Conservation (phyloP, 495 filamentous ascomycete genomes). For the Xylaria telfairii region DNA sequence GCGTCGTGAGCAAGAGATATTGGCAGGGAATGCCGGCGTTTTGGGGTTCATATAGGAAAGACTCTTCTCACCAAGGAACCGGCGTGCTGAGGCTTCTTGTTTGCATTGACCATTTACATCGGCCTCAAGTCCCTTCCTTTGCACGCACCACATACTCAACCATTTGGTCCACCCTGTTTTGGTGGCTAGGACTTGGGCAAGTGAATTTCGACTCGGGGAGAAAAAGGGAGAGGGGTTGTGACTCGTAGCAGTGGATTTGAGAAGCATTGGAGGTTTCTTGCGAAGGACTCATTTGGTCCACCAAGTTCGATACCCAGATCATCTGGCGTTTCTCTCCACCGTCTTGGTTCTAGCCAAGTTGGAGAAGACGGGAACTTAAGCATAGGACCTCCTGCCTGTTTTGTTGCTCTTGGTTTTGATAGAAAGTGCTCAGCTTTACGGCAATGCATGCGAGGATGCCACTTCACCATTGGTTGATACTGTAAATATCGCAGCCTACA, state of each 20-base stretch:
- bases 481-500: slow-evolving; percentile 39
- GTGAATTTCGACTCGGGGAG: background rate
- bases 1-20: slow-evolving; percentile 37
- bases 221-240: slow-evolving; percentile 26
- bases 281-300: slow-evolving; percentile 23
- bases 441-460: slow-evolving; percentile 15
- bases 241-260: slow-evolving; percentile 18
- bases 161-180: slow-evolving; percentile 27
- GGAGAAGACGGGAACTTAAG: slow-evolving; percentile 17
- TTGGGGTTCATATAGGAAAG: slow-evolving; percentile 44
- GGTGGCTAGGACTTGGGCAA: background rate
- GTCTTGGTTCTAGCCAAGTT: slow-evolving; percentile 26
- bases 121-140: slow-evolving; percentile 42
- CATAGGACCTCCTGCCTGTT: slow-evolving; percentile 15
- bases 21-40: slow-evolving; percentile 39
- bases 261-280: slow-evolving; percentile 27
- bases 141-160: slow-evolving; percentile 38
- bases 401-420: slow-evolving; percentile 21
- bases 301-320: slow-evolving; percentile 19
- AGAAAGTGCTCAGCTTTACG: slow-evolving; percentile 22
- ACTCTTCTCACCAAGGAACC: slow-evolving; percentile 33
- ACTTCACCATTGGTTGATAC: slow-evolving; percentile 29
- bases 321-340: slow-evolving; percentile 9
- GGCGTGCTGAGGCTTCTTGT: slow-evolving; percentile 38
- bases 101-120: slow-evolving; percentile 37